Evolutionary conservation across 179 eudicot genomes (phyloP), one percentile per base, ranked within the genome.

Genomic region (Heliamphora pulchella): DNA sequence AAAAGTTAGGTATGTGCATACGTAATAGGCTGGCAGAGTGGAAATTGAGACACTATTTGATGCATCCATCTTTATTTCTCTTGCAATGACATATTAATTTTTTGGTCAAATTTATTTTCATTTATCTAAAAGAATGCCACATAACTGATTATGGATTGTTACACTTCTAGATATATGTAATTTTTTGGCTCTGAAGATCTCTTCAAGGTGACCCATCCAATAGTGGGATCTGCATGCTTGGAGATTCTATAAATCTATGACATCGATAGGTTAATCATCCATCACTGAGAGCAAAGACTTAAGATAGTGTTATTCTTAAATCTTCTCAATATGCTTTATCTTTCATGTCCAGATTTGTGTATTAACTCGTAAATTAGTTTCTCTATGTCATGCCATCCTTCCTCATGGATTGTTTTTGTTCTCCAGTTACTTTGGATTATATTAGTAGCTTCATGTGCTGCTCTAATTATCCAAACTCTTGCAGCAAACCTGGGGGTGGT

Each of bases 401-500:
- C 10, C 63, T 55, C 47, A 48, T 51, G 50, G 75, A n/a, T 48
- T 39, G 18, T 61, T 44, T 78, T 20, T 81, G 58, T 74, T 70
- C 77, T 67, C 54, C 92, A 94, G 99, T 82, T 94, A 78, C 94
- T 96, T 72, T 96, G 99, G 99, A 91, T 96, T 84, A 94, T 96
- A 83, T 80, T 96, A 81, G 88, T 96, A 80, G 99, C 99, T 84
- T 94, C 99, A 78, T 81, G 86, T 87, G 97, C 97, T 74, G 99
- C 97, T 20, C 96, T 96, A 84, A 81, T 96, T 53, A 96, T 96
- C 75, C 97, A 96, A 81, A 90, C 97, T 58, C 87, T 96, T 80
- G 93, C 99, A 41, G 99, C 98, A 82, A 96, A 92, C 84, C 89
- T 96, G 4, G 98, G 99, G 18, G 99, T 96, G 82, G 99, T 96